phyloP scores from a whole-genome alignment of 331 rosid genomes.

The Rosa hybrid region DNA sequence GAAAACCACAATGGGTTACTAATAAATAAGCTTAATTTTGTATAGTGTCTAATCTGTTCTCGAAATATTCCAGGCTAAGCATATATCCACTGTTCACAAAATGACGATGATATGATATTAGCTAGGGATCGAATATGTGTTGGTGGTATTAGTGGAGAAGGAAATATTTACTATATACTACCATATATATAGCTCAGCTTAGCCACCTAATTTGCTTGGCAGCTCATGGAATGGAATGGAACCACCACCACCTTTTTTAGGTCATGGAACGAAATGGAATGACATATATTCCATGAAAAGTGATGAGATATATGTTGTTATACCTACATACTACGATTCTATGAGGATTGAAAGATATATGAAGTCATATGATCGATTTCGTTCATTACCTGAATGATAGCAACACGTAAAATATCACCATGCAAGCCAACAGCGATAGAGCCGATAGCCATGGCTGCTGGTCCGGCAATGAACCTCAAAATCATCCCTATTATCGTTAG shows the following conservation, averaged over 20 bases:
- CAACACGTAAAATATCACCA: constrained; percentile 78
- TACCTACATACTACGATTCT: not conserved
- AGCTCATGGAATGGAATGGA: not conserved
- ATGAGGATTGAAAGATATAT: not conserved
- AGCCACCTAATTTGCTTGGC: constrained; percentile 7
- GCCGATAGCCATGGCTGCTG: constrained; percentile 90
- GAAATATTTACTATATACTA: not conserved
- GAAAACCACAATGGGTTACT: not conserved
- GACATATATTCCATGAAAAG: not conserved
- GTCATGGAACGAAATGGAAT: not conserved
- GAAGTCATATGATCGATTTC: not conserved
- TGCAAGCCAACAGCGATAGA: constrained; percentile 71
- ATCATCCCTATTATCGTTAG: constrained; percentile 61
- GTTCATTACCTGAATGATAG: constrained; percentile 74
- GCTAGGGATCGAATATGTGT: not conserved
- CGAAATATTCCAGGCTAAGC: not conserved
- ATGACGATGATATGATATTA: not conserved
- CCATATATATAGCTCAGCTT: not conserved
- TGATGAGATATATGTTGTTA: not conserved
- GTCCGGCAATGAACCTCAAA: constrained; percentile 88
- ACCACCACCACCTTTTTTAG: not conserved
- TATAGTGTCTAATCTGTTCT: not conserved
- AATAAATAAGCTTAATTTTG: not conserved
- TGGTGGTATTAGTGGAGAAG: not conserved
- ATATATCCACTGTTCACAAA: not conserved